A percentile compares a stretch with the other conserved stretches of the same genome.
phyloP scores from a whole-genome alignment of 805 yeast species.

The Hanseniaspora taiwanica region DNA sequence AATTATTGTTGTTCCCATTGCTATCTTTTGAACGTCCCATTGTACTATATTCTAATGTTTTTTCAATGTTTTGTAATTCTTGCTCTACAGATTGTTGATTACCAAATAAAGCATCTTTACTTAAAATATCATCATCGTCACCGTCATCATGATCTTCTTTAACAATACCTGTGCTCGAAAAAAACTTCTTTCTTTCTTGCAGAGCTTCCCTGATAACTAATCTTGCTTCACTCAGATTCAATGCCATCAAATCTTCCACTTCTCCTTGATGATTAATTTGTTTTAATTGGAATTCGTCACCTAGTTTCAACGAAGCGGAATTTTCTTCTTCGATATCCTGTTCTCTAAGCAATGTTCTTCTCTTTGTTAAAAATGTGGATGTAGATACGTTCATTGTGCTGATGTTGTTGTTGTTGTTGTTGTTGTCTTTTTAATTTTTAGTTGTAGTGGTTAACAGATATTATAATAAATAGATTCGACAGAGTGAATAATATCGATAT shows the following conservation, averaged over 20 bases:
- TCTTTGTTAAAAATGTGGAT: constrained; percentile 72
- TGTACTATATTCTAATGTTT: constrained; percentile 17
- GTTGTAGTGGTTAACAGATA: neutral
- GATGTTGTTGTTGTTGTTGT: neutral
- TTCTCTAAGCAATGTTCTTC: constrained; percentile 41
- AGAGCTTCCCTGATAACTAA: constrained; percentile 82
- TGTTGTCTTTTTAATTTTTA: neutral
- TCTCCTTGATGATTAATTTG: constrained; percentile 76
- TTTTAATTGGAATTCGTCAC: constrained; percentile 79
- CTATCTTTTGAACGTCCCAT: neutral
- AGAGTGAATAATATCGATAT: too few species aligned
- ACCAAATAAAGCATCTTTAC: constrained; percentile 23
- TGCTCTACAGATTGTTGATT: constrained; percentile 38
- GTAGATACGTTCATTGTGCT: constrained; percentile 65
- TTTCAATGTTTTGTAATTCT: constrained; percentile 22
- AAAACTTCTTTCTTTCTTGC: constrained; percentile 51
- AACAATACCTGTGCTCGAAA: constrained; percentile 13
- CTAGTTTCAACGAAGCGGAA: constrained; percentile 73
- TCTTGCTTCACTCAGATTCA: constrained; percentile 83
- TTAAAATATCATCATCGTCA: constrained; percentile 16
- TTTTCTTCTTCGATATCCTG: constrained; percentile 83
- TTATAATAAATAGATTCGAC: too few species aligned
- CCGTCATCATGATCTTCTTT: constrained; percentile 1
- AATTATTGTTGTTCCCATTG: constrained; percentile 3
- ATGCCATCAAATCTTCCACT: constrained; percentile 62